Base-by-base conservation (phyloP, 768 basidiomycete species). In the Suillus lakei region DNA sequence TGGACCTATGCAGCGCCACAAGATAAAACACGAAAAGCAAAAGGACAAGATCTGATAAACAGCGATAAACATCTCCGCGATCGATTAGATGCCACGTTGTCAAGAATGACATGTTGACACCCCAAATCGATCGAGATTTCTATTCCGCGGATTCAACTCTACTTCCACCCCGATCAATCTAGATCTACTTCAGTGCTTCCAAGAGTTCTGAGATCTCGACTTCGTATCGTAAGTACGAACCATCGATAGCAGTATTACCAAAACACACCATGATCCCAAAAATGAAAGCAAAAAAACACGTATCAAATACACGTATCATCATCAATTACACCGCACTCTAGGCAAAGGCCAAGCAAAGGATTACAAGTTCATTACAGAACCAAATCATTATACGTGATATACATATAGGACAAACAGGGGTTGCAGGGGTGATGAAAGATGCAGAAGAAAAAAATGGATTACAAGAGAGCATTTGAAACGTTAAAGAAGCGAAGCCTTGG, bases 281-380 rank as follows among this genome's bases (percentile, higher is more conserved):
- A 21, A 54, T 53, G 30, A 54, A 18, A 21, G 46, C 43, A 44
- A 15, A 26, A 12, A 54, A 21, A n/a, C 16, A 56, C 8, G 54
- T 16, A 39, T 39, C 23, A n/a, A n/a, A n/a, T n/a, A n/a, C n/a
- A n/a, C n/a, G n/a, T n/a, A n/a, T n/a, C n/a, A 38, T 58, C 34
- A 23, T 36, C n/a, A 7, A 56, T 56, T 36, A 38, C n/a, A 36
- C 16, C 26, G 5, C 13, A 23, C n/a, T 26, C 50, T 51, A 8
- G 28, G 48, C 26, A 48, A 26, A 26, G 28, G 50, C 50, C 32
- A 56, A 56, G n/a, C n/a, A 56, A 58, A 58, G 32, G 28, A 58
- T 58, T 58, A 58, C 56, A 56, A 38, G 56, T 38, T 58, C 56
- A 38, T 58, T 58, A 56, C 55, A 38, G 55, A 56, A 56, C 55